A percentile compares a stretch with the other conserved stretches of the same genome.
Evolutionary conservation across 352 stramenopile species (phyloP).

Genomic region (Stramenopiles sp.): DNA sequence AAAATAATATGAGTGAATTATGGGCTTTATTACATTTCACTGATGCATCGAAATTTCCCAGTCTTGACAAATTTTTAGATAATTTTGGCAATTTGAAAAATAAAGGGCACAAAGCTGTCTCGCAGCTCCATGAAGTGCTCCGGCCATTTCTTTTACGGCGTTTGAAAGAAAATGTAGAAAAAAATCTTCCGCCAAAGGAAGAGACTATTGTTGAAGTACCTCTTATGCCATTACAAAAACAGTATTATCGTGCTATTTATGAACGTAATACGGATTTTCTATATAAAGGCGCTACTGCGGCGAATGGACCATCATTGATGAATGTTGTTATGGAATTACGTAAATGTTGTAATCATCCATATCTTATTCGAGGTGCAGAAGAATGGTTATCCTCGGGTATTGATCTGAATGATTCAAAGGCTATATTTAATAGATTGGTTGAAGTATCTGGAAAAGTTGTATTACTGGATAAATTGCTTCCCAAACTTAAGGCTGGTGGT

Average conservation of each 20-base stretch:
- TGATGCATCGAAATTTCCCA: conserved; percentile 58
- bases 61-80: conserved; percentile 75
- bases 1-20: conserved; percentile 97
- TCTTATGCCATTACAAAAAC: conserved; percentile 93
- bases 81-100: conserved; percentile 22
- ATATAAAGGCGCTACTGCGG: conserved; percentile 20
- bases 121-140: conserved; percentile 13
- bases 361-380: conserved; percentile 83
- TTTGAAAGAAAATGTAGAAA: conserved; percentile 80
- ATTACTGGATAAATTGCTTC: conserved; percentile 90
- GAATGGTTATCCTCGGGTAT: conserved; percentile 32
- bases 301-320: conserved; percentile 35
- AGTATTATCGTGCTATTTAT: conserved; percentile 91
- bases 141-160: conserved; percentile 36
- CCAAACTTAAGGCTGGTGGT: conserved; percentile 56
- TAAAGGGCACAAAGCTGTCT: conserved; percentile 12
- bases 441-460: conserved; percentile 82
- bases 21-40: conserved; percentile 98
- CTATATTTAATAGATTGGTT: conserved; percentile 32
- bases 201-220: conserved; percentile 99
- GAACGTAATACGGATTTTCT: conserved; percentile 62
- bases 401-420: conserved; percentile 54
- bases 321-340: conserved; percentile 65
- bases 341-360: conserved; percentile 99
- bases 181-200: conserved; percentile 75